phyloP scores from a whole-genome alignment of 179 eudicot genomes.

The Beta corolliflora region DNA sequence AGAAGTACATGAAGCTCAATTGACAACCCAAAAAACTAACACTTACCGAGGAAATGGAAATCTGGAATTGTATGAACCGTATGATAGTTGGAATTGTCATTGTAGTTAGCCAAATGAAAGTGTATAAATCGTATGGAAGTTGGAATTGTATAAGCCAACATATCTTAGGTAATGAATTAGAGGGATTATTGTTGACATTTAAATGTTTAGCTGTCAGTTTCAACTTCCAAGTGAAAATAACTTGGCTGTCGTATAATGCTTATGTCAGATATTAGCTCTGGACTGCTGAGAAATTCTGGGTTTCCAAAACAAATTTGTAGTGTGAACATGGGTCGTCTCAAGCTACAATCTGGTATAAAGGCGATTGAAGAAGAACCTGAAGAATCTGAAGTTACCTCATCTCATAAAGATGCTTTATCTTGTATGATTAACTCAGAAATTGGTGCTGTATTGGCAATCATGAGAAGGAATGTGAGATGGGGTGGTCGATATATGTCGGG shows the following conservation, averaged over 20 bases:
- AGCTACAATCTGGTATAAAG: slow-evolving; percentile 52
- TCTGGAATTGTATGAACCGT: no score
- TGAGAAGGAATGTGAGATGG: slow-evolving; percentile 86
- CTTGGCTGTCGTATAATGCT: background rate
- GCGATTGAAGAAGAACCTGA: slow-evolving; percentile 56
- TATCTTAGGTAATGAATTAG: background rate
- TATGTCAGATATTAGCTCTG: slow-evolving; percentile 18
- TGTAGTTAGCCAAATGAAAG: background rate
- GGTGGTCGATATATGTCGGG: slow-evolving; percentile 67
- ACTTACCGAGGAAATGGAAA: no score
- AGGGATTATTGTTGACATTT: background rate
- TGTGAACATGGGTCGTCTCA: slow-evolving; percentile 56
- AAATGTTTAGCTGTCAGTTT: background rate
- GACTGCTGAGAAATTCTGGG: slow-evolving; percentile 10
- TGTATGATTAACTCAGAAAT: slow-evolving; percentile 74
- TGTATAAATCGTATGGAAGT: background rate
- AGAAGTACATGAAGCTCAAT: no score
- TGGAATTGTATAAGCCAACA: background rate
- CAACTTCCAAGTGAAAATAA: background rate
- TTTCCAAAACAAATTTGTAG: background rate
- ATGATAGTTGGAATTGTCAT: background rate
- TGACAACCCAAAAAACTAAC: no score
- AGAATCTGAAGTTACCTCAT: slow-evolving; percentile 41
- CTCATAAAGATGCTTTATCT: slow-evolving; percentile 55
- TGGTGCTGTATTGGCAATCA: slow-evolving; percentile 74